These are phyloP conservation scores for Cinnamomum chago DNA, from an alignment of 164 flowering plant genomes.

Conservation along the genomic window DNA sequence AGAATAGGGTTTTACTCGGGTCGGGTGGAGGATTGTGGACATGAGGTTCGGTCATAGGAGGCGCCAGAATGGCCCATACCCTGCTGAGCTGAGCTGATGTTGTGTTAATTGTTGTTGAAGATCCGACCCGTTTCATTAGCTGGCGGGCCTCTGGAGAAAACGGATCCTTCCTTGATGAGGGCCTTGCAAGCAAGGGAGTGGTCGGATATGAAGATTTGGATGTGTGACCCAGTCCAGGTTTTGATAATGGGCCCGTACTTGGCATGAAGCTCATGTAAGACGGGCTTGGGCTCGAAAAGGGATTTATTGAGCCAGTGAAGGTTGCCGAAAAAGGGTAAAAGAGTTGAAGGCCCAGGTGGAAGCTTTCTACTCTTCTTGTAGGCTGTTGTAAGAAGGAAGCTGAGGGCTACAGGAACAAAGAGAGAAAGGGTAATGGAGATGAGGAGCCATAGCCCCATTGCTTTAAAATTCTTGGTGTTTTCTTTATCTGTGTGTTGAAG, in stretches of 20 bases:
- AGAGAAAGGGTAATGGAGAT: not conserved
- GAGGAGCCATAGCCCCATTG: not conserved
- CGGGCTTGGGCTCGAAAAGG: constrained; percentile 15
- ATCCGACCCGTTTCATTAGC: constrained; percentile 5
- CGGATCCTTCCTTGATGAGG: constrained; percentile 37
- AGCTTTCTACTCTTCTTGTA: constrained; percentile 11
- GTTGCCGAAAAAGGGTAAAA: constrained; percentile 28
- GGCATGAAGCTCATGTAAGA: constrained; percentile 19
- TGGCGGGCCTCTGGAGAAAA: constrained; percentile 35
- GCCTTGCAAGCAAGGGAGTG: constrained; percentile 37
- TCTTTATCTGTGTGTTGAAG: too few species aligned
- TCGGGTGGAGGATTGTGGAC: constrained; percentile 31
- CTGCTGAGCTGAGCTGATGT: constrained; percentile 22
- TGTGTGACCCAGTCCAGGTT: constrained; percentile 23
- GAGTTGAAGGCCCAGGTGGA: constrained; percentile 36
- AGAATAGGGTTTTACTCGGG: constrained; percentile 23
- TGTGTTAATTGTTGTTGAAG: constrained; percentile 20
- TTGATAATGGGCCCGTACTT: constrained; percentile 44
- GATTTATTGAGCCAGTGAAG: constrained; percentile 22
- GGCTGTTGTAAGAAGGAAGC: not conserved
- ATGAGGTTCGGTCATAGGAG: constrained; percentile 38
- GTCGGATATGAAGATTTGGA: constrained; percentile 30
- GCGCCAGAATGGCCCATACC: constrained; percentile 44
- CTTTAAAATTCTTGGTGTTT: too few species aligned
- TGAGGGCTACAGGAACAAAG: not conserved